phyloP scores from a whole-genome alignment of 2,329 filamentous ascomycete genomes.

The Calonectria crousiana region DNA sequence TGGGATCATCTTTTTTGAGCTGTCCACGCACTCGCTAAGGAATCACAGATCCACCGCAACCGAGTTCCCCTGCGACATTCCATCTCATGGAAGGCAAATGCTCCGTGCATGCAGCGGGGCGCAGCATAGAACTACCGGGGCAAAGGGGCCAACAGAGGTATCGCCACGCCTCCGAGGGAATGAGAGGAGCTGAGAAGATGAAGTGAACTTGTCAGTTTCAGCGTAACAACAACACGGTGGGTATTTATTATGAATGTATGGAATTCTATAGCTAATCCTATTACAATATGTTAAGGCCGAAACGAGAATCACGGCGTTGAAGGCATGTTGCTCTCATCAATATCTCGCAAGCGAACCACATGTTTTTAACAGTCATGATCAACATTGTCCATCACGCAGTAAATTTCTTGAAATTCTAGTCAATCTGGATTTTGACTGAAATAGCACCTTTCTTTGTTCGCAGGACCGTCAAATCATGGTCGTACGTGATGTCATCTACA shows the following conservation, averaged over 20 bases:
- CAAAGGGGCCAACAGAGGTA: not conserved
- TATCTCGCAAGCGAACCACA: not conserved
- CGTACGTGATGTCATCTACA: slow-evolving; percentile 33
- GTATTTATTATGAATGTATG: not conserved
- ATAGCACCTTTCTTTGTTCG: slow-evolving; percentile 38
- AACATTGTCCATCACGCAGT: not conserved
- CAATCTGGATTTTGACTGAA: slow-evolving; percentile 25
- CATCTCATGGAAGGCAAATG: not conserved
- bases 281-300: not conserved
- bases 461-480: slow-evolving; percentile 37
- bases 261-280: not conserved
- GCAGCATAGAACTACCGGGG: not conserved
- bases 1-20: too few relatives aligned
- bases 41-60: not conserved
- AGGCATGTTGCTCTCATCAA: not conserved
- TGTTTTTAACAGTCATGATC: too few relatives aligned
- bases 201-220: not conserved
- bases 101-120: not conserved
- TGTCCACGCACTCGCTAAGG: not conserved
- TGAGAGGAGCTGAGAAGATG: not conserved
- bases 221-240: not conserved
- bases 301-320: not conserved
- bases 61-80: not conserved
- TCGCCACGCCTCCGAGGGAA: not conserved
- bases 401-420: not conserved